Base-by-base conservation (phyloP, 139 green algal species). In the Chlorella sp. region DNA sequence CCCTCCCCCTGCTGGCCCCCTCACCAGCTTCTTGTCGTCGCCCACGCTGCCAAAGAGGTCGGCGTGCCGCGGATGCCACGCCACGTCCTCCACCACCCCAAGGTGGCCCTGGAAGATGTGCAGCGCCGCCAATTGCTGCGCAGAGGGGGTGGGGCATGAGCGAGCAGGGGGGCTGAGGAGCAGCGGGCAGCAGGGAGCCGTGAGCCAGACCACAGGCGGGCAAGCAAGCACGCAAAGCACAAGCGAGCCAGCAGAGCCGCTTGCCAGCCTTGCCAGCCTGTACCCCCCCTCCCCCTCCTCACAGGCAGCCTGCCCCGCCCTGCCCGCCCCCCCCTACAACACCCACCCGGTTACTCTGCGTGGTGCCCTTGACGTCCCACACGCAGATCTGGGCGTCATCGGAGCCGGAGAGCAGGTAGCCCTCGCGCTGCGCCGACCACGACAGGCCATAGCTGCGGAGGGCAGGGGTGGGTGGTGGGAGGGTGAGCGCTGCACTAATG, bases 381-480 rank as follows among this genome's bases (percentile, higher is more conserved):
- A 99, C 74, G 93, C 97, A 99, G 84, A 99, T 99, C 84, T 99
- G 95, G 9, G 95, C 95, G 85, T 99, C 97, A 84, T 99, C 97
- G 9, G 93, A 98, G 40, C 97, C 97, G 38, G 85, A 95, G n/a
- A 99, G 91, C 86, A 99, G 87, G 87, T 97, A 92, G 19, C 96
- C 95, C 69, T 94, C 82, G 80, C 87, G 87, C 84, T 97, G 94
- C 13, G 93, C 94, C 73, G 91, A 97, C 97, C 97, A 99, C 7
- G 96, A 96, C 28, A 99, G 90, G 40, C 97, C 97, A 80, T 99
- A 99, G 20, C 51, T 60, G 51, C 51, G 24, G 2, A 20, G 16
- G 51, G 24, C 11, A 3, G 51, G 51, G 51, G 4, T 11, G 51
- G 16, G 7, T 7, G 11, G 51, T 3, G 51, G 51, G 13, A 60